Evolutionary conservation across 805 yeast genomes (phyloP).

Genomic region (Schwanniomyces pseudopolymorphus): DNA sequence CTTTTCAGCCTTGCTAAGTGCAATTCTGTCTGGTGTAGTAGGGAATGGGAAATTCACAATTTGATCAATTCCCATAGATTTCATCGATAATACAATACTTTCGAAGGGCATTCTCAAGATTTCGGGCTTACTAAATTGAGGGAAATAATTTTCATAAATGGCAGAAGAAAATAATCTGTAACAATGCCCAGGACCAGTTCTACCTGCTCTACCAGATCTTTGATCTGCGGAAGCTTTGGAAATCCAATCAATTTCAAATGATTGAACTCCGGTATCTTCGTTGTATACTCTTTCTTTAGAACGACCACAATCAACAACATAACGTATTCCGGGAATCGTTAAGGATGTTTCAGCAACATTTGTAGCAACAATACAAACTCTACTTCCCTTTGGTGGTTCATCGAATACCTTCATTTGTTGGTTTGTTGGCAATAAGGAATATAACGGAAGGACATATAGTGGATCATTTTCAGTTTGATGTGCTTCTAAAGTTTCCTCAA

Average conservation of each 20-base stretch:
- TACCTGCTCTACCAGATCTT: conserved; percentile 95
- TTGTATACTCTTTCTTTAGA: conserved; percentile 84
- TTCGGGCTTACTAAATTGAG: conserved; percentile 84
- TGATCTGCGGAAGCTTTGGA: conserved; percentile 96
- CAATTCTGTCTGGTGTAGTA: conserved; percentile 74
- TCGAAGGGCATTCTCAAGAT: conserved; percentile 94
- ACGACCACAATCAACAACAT: conserved; percentile 94
- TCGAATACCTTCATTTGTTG: conserved; percentile 94
- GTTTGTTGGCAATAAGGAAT: conserved; percentile 88
- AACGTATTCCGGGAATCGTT: conserved; percentile 92
- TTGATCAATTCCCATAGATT: conserved; percentile 93
- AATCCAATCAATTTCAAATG: conserved; percentile 87
- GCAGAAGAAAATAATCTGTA: conserved; percentile 93
- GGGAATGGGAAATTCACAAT: conserved; percentile 94
- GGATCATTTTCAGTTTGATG: conserved; percentile 77
- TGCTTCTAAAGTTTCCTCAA: conserved; percentile 69
- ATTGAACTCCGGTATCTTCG: conserved; percentile 85
- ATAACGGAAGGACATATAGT: conserved; percentile 84
- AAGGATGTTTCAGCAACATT: conserved; percentile 97
- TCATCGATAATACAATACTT: conserved; percentile 93
- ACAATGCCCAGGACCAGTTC: conserved; percentile 98
- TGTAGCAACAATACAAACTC: conserved; percentile 92
- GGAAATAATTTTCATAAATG: conserved; percentile 81
- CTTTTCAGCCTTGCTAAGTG: conserved; percentile 64
- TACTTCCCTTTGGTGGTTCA: conserved; percentile 77